Evolutionary conservation across 768 basidiomycete species (phyloP), one percentile per base, ranked within the genome.

Genomic region (Termitomyces sp.): DNA sequence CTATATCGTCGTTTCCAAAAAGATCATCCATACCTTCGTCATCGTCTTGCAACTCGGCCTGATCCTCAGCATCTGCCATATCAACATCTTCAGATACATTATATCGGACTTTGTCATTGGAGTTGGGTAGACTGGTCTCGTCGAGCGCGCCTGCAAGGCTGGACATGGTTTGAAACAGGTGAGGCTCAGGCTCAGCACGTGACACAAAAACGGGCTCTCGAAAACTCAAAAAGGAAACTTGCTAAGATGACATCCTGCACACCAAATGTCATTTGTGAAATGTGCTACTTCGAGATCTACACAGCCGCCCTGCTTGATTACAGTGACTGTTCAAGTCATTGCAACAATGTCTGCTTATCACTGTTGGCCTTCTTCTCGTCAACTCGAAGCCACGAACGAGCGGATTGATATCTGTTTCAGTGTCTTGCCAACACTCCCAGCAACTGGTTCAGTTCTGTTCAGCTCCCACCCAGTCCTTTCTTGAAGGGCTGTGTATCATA

Each of bases 1-100:
- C 73, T 31, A 70, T 69, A 41, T 81, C 77, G 51, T 89, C 89
- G 57, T 87, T 84, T 32, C 89, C 90, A 66, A 92, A 92, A 52
- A 92, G 80, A 67, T 91, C 89, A 57, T 82, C 81, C 84, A 90
- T 88, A 56, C 80, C 81, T 48, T 61, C 60, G 42, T 64, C 57
- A 50, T 69, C 63, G 22, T 66, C 67, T 29, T 69, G 68, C 22
- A 69, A 59, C 42, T 70, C 63, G 39, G 60, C 60, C 58, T 61
- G 64, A 61, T 64, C 57, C 54, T 59, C 60, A 33, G 60, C 66
- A 48, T 64, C 62, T 48, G 60, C 60, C 79, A 82, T 82, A 52
- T 77, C 72, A 20, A 76, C 65, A 62, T 81, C 65, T 22, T 57
- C 65, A 52, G 31, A 42, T 44, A 56, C 52, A 43, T 27, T 41